Conservation (phyloP, 1,139 yeast genomes). For the Zygoascus hellenicus region DNA sequence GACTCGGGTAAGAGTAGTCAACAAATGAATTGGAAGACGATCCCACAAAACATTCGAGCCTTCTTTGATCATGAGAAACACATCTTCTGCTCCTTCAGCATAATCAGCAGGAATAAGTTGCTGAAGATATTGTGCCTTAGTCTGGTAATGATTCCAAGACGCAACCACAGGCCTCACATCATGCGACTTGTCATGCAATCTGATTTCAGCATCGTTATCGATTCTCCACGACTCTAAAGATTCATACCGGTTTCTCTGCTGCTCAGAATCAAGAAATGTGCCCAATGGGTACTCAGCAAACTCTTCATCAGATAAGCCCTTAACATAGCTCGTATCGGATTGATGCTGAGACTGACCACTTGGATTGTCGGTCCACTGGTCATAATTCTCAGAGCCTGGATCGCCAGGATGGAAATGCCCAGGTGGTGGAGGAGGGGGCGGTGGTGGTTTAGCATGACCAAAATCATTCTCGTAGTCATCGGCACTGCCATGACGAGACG, state of each 20-base stretch:
- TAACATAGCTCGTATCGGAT: neutral
- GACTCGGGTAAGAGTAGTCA: constrained; percentile 31
- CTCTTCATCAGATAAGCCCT: constrained; percentile 5
- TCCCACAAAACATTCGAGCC: constrained; percentile 34
- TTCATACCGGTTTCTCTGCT: constrained; percentile 12
- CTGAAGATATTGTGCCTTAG: constrained; percentile 13
- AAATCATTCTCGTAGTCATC: neutral
- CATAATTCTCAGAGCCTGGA: too few species aligned
- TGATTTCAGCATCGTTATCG: neutral
- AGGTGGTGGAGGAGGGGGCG: constrained; percentile 2
- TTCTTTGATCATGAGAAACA: constrained; percentile 32
- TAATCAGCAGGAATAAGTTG: constrained; percentile 24
- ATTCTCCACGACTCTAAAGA: constrained; percentile 17
- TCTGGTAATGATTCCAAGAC: constrained; percentile 2
- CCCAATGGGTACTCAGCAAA: constrained; percentile 4
- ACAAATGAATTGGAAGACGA: constrained; percentile 34
- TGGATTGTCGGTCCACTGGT: too few species aligned
- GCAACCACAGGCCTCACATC: constrained; percentile 8
- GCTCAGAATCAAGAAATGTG: neutral
- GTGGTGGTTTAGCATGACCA: neutral
- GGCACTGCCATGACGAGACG: neutral
- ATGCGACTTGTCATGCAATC: neutral
- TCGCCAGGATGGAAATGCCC: neutral
- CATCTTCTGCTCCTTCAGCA: constrained; percentile 21
- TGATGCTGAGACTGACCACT: neutral